A percentile compares a stretch with the other conserved stretches of the same genome.
These are phyloP conservation scores for Huntiella moniliformis DNA, from an alignment of 2,329 filamentous ascomycete species.

Conservation along the genomic window DNA sequence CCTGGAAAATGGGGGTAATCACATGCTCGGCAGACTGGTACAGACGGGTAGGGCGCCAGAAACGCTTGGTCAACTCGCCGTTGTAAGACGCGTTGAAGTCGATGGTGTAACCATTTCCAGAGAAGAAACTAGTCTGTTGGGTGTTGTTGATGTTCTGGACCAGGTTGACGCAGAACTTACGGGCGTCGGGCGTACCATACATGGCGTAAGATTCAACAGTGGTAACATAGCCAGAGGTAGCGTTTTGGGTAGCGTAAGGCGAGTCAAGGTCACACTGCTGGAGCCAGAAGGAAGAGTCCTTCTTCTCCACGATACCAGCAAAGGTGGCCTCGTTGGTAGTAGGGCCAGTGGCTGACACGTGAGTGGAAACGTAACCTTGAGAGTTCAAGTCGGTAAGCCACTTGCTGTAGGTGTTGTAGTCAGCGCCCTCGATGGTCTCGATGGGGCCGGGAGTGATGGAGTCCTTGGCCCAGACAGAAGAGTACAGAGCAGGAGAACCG, in stretches of 20 bases:
- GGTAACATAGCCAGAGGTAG: not conserved
- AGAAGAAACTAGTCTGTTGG: constrained; percentile 9
- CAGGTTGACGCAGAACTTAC: constrained; percentile 10
- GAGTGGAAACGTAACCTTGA: constrained; percentile 12
- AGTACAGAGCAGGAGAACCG: constrained; percentile 8
- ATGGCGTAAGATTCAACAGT: constrained; percentile 9
- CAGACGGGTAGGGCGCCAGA: constrained; percentile 12
- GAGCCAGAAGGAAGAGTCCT: constrained; percentile 7
- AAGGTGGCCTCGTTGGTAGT: constrained; percentile 8
- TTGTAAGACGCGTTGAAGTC: constrained; percentile 7
- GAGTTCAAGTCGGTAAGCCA: constrained; percentile 11
- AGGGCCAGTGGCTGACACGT: constrained; percentile 11
- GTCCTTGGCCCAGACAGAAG: constrained; percentile 12
- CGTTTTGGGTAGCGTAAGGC: constrained; percentile 5
- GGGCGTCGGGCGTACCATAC: constrained; percentile 10
- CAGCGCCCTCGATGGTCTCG: constrained; percentile 9
- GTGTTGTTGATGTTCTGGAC: constrained; percentile 12
- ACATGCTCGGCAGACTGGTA: constrained; percentile 11
- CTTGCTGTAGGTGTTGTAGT: constrained; percentile 7
- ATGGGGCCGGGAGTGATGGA: not conserved
- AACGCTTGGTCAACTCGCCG: constrained; percentile 10
- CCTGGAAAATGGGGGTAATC: constrained; percentile 11
- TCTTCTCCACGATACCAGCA: constrained; percentile 13
- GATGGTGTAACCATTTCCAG: not conserved
- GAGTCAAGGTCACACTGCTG: constrained; percentile 9